A percentile compares a stretch with the other conserved stretches of the same genome.
These are phyloP conservation scores for Cyclocybe aegerita DNA, from an alignment of 768 basidiomycete genomes.

Conservation along the genomic window DNA sequence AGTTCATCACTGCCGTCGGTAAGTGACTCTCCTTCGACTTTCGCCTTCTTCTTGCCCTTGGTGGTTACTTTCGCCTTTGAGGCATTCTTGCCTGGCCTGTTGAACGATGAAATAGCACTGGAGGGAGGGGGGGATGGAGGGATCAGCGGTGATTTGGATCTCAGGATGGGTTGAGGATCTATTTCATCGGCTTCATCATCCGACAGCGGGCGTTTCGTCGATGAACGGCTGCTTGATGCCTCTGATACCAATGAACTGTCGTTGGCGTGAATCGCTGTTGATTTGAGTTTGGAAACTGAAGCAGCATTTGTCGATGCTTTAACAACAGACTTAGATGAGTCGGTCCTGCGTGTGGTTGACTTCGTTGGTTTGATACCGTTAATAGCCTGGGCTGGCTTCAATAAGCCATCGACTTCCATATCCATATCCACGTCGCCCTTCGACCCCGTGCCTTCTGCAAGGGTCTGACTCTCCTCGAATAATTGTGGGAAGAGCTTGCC, in stretches of 20 bases:
- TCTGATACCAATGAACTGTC: slow-evolving; percentile 6
- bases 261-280: slow-evolving; percentile 2
- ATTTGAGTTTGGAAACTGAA: neutral
- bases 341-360: no score
- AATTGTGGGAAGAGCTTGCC: slow-evolving; percentile 65
- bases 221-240: slow-evolving; percentile 20
- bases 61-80: slow-evolving; percentile 39
- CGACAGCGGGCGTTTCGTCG: slow-evolving; percentile 45
- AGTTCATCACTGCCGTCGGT: slow-evolving; percentile 29
- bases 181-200: slow-evolving; percentile 27
- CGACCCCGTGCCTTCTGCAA: slow-evolving; percentile 18
- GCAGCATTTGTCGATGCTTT: neutral
- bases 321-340: neutral
- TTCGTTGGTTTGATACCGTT: no score
- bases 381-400: no score
- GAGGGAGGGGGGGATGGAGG: slow-evolving; percentile 71
- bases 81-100: slow-evolving; percentile 21
- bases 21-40: slow-evolving; percentile 28
- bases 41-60: slow-evolving; percentile 51
- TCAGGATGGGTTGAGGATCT: slow-evolving; percentile 16
- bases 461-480: slow-evolving; percentile 48
- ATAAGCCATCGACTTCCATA: no score
- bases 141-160: slow-evolving; percentile 38
- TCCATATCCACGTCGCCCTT: slow-evolving; percentile 9
- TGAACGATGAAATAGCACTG: slow-evolving; percentile 20